phyloP scores from a whole-genome alignment of 2,329 filamentous ascomycete genomes.

The Aspergillus luchuensis region DNA sequence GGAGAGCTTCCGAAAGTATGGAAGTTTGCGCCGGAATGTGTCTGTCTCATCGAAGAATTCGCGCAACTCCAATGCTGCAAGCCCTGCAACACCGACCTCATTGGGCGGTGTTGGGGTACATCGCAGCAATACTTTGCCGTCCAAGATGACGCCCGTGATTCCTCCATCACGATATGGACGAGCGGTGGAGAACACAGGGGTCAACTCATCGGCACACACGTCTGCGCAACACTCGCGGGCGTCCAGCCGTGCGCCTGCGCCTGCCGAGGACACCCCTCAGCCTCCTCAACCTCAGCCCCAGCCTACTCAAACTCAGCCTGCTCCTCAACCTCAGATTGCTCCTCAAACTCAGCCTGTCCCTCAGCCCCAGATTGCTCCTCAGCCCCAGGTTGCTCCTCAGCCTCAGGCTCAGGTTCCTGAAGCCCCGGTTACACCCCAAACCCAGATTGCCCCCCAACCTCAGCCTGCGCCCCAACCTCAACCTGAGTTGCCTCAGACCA shows the following conservation, averaged over 20 bases:
- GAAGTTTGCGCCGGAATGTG: conserved; percentile 76
- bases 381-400: too few species aligned
- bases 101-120: conserved; percentile 61
- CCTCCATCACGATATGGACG: conserved; percentile 67
- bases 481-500: conserved; percentile 4
- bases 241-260: conserved; percentile 28
- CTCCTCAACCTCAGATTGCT: too few species aligned
- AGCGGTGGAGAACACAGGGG: conserved; percentile 54
- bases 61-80: conserved; percentile 70
- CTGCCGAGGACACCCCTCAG: conserved; percentile 20
- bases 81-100: conserved; percentile 63
- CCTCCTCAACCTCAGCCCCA: conserved; percentile 9
- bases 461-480: conserved; percentile 8
- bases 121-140: conserved; percentile 89
- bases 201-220: conserved; percentile 43
- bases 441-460: not conserved
- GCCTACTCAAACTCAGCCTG: not conserved
- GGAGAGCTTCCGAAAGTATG: conserved; percentile 80
- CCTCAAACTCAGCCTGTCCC: too few species aligned
- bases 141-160: conserved; percentile 78
- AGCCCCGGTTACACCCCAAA: too few species aligned
- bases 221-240: conserved; percentile 36
- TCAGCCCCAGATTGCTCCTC: too few species aligned
- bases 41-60: conserved; percentile 91
- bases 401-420: too few species aligned